Base-by-base conservation (phyloP, 352 stramenopile genomes). In the Globisporangium cederbergense region DNA sequence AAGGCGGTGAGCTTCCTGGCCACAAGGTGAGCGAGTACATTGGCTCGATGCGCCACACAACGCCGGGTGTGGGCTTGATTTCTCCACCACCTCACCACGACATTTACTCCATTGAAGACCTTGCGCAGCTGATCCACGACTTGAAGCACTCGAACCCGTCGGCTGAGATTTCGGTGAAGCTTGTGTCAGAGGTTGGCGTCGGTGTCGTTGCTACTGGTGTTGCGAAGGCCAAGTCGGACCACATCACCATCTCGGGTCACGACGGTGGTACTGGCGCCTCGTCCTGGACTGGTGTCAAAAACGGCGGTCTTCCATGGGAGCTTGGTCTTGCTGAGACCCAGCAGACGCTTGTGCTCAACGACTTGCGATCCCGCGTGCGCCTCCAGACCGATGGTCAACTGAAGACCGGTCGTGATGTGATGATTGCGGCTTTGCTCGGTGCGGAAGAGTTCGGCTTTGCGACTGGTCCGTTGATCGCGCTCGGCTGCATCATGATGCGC, bases 61-160 rank as follows among this genome's bases (percentile, higher is more conserved):
- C 94, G 22, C 94, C 93, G 56, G 96, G 96, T 47, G 95, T 98
- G 30, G 95, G 95, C 67, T 78, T 99, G 20, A 98, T 98, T 72
- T 98, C 94, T 3, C 96, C 96, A 54, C 96, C 96, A 43, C 96
- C 96, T 16, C 96, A 99, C 67, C 96, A 99, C 77, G 96, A 99
- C 72, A 98, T 99, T 79, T 99, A 99, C 77, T 98, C 94, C 10
- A 98, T 99, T 66, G 96, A 99, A 78, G 96, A 99, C 86, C 73
- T 99, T 50, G 96, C 96, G 4, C 96, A 99, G 76, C 83, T 99
- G 38, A 98, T 99, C 70, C 93, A 99, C 79, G 96, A 99, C 79
- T 78, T 99, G 10, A 99, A 98, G 78, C 97, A 98, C 75, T 95
- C 93, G 34, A 98, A 99, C 65, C 95, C 95, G 10, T 88, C 80